phyloP scores from a whole-genome alignment of 805 yeast species.

The Wickerhamiella siamensis region DNA sequence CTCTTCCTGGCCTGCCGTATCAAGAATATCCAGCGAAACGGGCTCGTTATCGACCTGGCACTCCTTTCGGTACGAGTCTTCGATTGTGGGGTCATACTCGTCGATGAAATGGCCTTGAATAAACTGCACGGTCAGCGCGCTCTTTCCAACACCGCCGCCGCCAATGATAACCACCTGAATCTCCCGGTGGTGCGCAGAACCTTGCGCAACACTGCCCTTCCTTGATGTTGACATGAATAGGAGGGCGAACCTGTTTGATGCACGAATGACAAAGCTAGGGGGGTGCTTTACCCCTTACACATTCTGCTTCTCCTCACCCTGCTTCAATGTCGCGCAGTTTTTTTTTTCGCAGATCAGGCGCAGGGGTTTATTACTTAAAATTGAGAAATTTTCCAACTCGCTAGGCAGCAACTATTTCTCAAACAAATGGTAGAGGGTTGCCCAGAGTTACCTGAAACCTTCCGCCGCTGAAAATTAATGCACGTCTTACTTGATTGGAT shows the following conservation, averaged over 20 bases:
- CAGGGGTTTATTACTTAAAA: too few relatives aligned
- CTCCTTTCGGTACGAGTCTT: slow-evolving; percentile 59
- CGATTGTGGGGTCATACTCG: slow-evolving; percentile 97
- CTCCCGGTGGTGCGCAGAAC: slow-evolving; percentile 32
- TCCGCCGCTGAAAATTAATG: too few relatives aligned
- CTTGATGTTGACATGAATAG: background rate
- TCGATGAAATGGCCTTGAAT: slow-evolving; percentile 92
- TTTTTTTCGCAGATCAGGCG: too few relatives aligned
- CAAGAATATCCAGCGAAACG: slow-evolving; percentile 72
- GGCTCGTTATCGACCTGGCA: slow-evolving; percentile 70
- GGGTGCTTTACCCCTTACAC: background rate
- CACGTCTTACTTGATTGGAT: too few relatives aligned
- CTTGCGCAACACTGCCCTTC: background rate
- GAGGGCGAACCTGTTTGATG: background rate
- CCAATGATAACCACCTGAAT: slow-evolving; percentile 93
- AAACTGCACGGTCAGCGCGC: slow-evolving; percentile 87
- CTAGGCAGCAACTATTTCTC: too few relatives aligned
- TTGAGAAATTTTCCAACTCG: too few relatives aligned
- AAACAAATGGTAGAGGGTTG: too few relatives aligned
- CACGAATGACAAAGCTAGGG: background rate
- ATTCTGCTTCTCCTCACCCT: too few relatives aligned
- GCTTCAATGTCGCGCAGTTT: too few relatives aligned
- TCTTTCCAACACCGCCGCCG: slow-evolving; percentile 98
- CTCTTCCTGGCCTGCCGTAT: slow-evolving; percentile 98
- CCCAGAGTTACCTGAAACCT: too few relatives aligned